Percentiles rank a stretch among this genome's conserved stretches.
phyloP scores from a whole-genome alignment of 2,329 filamentous ascomycete genomes.

The Tolypocladium tundrense region DNA sequence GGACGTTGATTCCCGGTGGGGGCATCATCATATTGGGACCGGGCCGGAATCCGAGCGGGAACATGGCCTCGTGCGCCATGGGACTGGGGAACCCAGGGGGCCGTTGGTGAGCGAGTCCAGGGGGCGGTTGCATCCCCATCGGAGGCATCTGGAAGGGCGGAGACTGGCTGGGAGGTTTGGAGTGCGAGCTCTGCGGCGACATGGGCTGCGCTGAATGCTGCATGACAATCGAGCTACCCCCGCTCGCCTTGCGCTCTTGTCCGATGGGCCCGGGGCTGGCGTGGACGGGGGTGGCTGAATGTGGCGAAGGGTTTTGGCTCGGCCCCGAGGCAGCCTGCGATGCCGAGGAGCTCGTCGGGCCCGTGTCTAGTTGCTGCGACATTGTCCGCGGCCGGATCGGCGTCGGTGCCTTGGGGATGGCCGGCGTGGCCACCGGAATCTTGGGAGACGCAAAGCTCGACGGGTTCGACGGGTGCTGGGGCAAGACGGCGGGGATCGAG shows the following conservation, averaged over 20 bases:
- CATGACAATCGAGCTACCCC: slow-evolving; percentile 16
- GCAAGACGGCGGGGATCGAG: slow-evolving; percentile 38
- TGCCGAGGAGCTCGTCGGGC: slow-evolving; percentile 58
- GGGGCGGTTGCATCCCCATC: slow-evolving; percentile 42
- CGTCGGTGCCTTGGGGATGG: slow-evolving; percentile 71
- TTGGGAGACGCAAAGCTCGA: slow-evolving; percentile 66
- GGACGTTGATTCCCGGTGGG: slow-evolving; percentile 40
- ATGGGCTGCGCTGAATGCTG: slow-evolving; percentile 29
- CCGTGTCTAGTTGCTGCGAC: slow-evolving; percentile 72
- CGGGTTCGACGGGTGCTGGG: slow-evolving; percentile 48
- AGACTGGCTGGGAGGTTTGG: slow-evolving; percentile 24
- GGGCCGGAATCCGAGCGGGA: slow-evolving; percentile 36
- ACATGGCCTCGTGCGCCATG: slow-evolving; percentile 42
- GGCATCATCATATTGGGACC: slow-evolving; percentile 35
- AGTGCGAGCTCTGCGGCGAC: slow-evolving; percentile 42
- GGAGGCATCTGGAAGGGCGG: slow-evolving; percentile 43
- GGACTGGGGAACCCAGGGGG: slow-evolving; percentile 46
- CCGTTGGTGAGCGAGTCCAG: slow-evolving; percentile 23
- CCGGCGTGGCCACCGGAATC: slow-evolving; percentile 67
- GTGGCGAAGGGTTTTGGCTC: slow-evolving; percentile 50
- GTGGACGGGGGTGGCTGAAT: slow-evolving; percentile 52
- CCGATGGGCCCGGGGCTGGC: slow-evolving; percentile 55
- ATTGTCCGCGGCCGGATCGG: slow-evolving; percentile 66
- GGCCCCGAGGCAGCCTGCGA: slow-evolving; percentile 49
- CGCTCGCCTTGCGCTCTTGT: slow-evolving; percentile 53